Evolutionary conservation across 768 basidiomycete species (phyloP).

Genomic region (Crepidotus variabilis): DNA sequence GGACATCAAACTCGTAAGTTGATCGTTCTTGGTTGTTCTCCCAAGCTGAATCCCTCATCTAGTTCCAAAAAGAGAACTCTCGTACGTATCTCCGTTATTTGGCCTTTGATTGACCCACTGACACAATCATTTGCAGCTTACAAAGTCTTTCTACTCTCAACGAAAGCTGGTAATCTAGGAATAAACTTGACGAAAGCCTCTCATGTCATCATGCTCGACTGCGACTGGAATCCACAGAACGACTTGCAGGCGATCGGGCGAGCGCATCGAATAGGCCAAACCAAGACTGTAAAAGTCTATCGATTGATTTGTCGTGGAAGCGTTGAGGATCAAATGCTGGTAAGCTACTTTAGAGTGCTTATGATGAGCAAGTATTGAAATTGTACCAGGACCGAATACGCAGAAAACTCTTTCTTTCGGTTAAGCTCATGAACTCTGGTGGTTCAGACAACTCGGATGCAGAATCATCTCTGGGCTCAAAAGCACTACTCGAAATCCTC

Average conservation of each 20-base stretch:
- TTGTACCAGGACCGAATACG: background rate
- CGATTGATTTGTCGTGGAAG: slow-evolving; percentile 2
- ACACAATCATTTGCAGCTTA: background rate
- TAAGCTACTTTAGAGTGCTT: no score
- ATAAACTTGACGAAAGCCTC: slow-evolving; percentile 2
- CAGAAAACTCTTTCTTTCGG: slow-evolving; percentile 1
- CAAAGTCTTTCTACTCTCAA: slow-evolving; percentile 2
- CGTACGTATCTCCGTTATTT: background rate
- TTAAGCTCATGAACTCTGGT: background rate
- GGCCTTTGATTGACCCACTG: background rate
- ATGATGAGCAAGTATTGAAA: no score
- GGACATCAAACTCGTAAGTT: background rate
- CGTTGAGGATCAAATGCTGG: slow-evolving; percentile 4
- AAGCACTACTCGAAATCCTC: background rate
- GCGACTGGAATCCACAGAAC: slow-evolving; percentile 4
- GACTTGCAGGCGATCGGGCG: slow-evolving; percentile 1
- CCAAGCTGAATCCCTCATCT: background rate
- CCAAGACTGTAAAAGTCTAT: slow-evolving; percentile 3
- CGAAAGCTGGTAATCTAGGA: slow-evolving; percentile 3
- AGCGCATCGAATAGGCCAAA: slow-evolving; percentile 8
- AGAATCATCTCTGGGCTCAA: background rate
- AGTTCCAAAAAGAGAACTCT: slow-evolving; percentile 3
- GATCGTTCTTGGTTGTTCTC: background rate
- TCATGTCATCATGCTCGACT: slow-evolving; percentile 2
- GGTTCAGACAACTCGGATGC: background rate